These are phyloP conservation scores for Fusarium anguioides DNA, from an alignment of 2,329 filamentous ascomycete species.

Conservation along the genomic window DNA sequence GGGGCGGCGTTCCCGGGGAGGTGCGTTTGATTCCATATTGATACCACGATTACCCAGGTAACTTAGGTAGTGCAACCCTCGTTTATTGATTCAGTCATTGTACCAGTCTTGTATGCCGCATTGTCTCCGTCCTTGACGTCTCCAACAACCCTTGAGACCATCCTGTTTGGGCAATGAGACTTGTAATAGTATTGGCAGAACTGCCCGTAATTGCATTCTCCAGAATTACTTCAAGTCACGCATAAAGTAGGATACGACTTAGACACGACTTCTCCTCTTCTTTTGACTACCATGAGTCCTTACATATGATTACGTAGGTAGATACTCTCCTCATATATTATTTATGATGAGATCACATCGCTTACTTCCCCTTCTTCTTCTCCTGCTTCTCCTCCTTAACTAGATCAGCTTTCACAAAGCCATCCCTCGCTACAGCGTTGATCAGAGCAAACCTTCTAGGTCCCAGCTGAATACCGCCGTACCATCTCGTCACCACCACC, in stretches of 20 bases:
- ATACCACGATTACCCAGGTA: conserved; percentile 38
- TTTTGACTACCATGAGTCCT: background rate
- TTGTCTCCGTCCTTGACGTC: background rate
- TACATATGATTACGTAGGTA: too few species aligned
- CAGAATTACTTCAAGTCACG: background rate
- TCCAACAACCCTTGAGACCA: too few species aligned
- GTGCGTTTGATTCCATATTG: conserved; percentile 25
- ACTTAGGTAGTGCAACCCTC: conserved; percentile 28
- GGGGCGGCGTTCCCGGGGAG: conserved; percentile 30
- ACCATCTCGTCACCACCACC: conserved; percentile 95
- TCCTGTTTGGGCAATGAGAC: background rate
- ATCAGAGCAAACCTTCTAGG: conserved; percentile 92
- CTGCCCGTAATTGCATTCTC: background rate
- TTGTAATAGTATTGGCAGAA: background rate
- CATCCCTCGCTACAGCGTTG: conserved; percentile 86
- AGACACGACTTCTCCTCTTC: background rate
- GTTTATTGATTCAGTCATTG: conserved; percentile 7
- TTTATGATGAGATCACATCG: conserved; percentile 39
- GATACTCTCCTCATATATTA: background rate
- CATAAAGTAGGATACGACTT: background rate
- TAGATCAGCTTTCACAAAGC: conserved; percentile 80
- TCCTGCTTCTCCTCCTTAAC: conserved; percentile 59
- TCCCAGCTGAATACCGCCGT: conserved; percentile 89
- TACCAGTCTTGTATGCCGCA: background rate
- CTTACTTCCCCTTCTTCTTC: conserved; percentile 50